Evolutionary conservation across 441 rosid genomes (phyloP).

Genomic region (Adansonia rubrostipa): DNA sequence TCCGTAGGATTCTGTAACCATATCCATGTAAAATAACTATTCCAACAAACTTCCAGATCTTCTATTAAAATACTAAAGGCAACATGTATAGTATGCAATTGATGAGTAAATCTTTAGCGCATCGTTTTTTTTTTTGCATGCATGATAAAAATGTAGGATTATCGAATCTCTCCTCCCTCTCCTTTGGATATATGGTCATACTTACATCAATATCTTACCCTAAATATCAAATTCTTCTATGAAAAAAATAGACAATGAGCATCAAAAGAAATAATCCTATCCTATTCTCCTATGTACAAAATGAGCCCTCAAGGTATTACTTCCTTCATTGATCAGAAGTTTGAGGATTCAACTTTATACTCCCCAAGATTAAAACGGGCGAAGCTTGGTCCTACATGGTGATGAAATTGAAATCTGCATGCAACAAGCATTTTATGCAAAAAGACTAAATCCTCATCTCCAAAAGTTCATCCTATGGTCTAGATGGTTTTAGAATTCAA

Average conservation of each 20-base stretch:
- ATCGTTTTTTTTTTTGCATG: background rate
- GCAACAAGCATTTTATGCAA: slow-evolving; percentile 14
- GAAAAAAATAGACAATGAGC: background rate
- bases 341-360: background rate
- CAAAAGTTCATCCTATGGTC: background rate
- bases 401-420: slow-evolving; percentile 13
- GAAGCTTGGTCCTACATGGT: background rate
- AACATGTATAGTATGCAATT: background rate
- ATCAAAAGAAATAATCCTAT: background rate
- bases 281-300: background rate
- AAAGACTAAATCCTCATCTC: background rate
- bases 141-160: slow-evolving; percentile 12
- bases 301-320: slow-evolving; percentile 14
- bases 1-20: slow-evolving; percentile 8
- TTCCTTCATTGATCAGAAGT: background rate
- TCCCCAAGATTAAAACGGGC: background rate
- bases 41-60: background rate
- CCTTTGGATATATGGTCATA: background rate
- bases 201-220: background rate
- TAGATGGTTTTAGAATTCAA: background rate
- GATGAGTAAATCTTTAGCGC: background rate
- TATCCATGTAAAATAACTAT: slow-evolving; percentile 1
- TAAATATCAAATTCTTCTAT: background rate
- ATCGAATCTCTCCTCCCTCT: background rate
- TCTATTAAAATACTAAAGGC: background rate